Conservation (phyloP, 163 green algal genomes). For the Scenedesmus sp. region DNA sequence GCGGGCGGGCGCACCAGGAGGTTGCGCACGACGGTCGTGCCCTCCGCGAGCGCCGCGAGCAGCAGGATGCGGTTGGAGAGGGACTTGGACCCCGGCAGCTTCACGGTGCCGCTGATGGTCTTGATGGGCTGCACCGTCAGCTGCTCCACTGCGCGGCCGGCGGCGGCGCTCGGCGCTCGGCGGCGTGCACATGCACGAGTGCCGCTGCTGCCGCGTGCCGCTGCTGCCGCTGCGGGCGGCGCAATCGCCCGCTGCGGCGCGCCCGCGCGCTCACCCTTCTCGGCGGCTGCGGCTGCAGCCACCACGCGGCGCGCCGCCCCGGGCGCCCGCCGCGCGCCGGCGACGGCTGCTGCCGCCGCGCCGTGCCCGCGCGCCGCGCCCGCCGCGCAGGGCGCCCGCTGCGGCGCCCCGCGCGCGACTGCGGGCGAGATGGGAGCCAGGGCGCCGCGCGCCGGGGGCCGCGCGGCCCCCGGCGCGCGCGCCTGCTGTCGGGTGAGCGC, state of each 20-base stretch:
- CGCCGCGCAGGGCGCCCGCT: no score
- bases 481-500: no score
- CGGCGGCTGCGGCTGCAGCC: constrained; percentile 18
- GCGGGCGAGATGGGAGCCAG: no score
- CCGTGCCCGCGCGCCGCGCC: no score
- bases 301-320: no score
- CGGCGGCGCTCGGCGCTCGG: no score
- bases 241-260: no score
- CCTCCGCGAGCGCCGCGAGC: constrained; percentile 92
- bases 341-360: no score
- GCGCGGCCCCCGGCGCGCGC: no score
- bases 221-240: neutral
- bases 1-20: constrained; percentile 88
- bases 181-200: neutral
- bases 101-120: constrained; percentile 86
- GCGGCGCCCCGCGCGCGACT: no score
- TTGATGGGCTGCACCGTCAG: constrained; percentile 87
- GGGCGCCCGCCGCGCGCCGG: no score
- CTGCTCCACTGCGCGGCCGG: constrained; percentile 58
- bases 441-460: no score
- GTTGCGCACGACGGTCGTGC: constrained; percentile 93
- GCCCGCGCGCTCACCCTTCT: constrained; percentile 13
- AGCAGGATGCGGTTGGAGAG: constrained; percentile 98
- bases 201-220: neutral
- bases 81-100: constrained; percentile 96